A percentile compares a stretch with the other conserved stretches of the same genome.
Evolutionary conservation across 179 eudicot genomes (phyloP).

Genomic region (Beta lomatogona): DNA sequence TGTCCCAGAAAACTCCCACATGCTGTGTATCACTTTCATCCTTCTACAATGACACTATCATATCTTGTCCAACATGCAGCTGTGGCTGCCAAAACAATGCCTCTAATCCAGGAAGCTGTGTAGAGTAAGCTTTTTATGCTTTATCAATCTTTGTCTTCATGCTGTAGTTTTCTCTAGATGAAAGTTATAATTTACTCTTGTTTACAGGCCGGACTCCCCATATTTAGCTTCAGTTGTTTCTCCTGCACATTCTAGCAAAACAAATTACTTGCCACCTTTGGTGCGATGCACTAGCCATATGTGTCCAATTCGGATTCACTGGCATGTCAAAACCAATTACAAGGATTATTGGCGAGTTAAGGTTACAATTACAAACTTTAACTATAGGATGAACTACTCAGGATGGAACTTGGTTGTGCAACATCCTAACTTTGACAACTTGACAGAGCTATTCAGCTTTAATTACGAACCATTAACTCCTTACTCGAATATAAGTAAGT

Average conservation of each 20-base stretch:
- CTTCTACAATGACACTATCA: slow-evolving; percentile 46
- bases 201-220: slow-evolving; percentile 1
- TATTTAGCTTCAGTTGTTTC: slow-evolving; percentile 21
- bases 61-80: slow-evolving; percentile 43
- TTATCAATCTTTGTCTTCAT: neutral
- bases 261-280: slow-evolving; percentile 11
- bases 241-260: neutral
- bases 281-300: slow-evolving; percentile 35
- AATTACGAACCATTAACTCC: slow-evolving; percentile 41
- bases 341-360: slow-evolving; percentile 45
- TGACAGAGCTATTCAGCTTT: slow-evolving; percentile 46
- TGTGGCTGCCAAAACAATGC: slow-evolving; percentile 46
- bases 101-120: slow-evolving; percentile 30
- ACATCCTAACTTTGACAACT: slow-evolving; percentile 50
- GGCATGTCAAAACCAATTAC: slow-evolving; percentile 54
- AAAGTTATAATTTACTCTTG: neutral
- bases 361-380: slow-evolving; percentile 33
- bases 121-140: slow-evolving; percentile 24
- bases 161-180: neutral
- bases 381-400: slow-evolving; percentile 43
- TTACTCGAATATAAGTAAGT: slow-evolving; percentile 46
- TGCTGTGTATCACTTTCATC: slow-evolving; percentile 58
- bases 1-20: slow-evolving; percentile 41
- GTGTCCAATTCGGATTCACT: slow-evolving; percentile 48
- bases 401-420: slow-evolving; percentile 51